These are phyloP conservation scores for Mytilinidion resinicola DNA, from an alignment of 495 filamentous ascomycete genomes.

Conservation along the genomic window DNA sequence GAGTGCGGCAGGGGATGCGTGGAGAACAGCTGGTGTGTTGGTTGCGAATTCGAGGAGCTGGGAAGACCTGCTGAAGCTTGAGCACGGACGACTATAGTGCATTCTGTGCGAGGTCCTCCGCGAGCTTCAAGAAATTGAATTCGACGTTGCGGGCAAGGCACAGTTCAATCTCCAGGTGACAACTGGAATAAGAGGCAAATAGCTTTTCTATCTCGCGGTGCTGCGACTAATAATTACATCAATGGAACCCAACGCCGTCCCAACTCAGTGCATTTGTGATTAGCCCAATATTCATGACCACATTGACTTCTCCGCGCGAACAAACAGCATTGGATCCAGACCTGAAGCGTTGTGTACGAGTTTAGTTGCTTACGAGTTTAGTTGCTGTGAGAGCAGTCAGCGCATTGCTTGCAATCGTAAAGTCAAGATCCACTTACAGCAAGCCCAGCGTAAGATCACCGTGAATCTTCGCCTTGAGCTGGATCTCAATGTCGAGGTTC, in stretches of 20 bases:
- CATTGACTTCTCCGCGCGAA: background rate
- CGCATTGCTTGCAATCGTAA: background rate
- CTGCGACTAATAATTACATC: constrained; percentile 11
- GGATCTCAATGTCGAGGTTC: constrained; percentile 83
- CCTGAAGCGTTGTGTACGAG: background rate
- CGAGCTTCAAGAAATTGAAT: too few relatives aligned
- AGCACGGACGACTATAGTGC: too few relatives aligned
- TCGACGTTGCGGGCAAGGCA: too few relatives aligned
- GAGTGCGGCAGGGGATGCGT: too few relatives aligned
- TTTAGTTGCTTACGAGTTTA: background rate
- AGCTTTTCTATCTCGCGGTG: constrained; percentile 13
- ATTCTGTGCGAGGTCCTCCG: too few relatives aligned
- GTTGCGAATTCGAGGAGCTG: too few relatives aligned
- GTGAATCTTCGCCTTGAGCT: constrained; percentile 87
- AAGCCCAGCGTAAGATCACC: constrained; percentile 81
- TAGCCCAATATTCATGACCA: background rate
- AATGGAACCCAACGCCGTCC: constrained; percentile 4
- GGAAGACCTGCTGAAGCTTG: too few relatives aligned
- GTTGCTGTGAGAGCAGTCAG: background rate
- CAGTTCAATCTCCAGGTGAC: too few relatives aligned
- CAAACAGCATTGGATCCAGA: background rate
- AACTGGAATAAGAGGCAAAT: background rate
- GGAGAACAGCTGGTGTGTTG: too few relatives aligned
- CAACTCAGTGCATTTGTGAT: background rate
- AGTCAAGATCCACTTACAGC: constrained; percentile 54